Evolutionary conservation across 1,139 yeast species (phyloP).

Genomic region (Debaryomycetaceae sp.): DNA sequence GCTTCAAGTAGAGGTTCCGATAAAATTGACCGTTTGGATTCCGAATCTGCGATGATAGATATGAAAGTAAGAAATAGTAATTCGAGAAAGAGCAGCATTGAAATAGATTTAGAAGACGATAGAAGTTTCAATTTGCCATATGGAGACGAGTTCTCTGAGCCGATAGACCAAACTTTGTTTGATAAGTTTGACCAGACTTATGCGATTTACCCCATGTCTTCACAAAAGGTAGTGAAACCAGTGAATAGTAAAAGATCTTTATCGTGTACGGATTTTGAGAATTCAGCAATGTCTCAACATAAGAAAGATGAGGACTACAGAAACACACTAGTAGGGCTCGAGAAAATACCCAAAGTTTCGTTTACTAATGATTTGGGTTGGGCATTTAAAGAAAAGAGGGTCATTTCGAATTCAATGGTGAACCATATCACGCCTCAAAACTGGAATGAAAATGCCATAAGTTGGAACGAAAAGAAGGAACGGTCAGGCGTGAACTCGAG

Average conservation of each 20-base stretch:
- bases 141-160: conserved; percentile 24
- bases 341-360: conserved; percentile 25
- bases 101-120: conserved; percentile 6
- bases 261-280: conserved; percentile 3
- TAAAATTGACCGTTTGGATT: not conserved
- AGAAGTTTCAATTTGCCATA: conserved; percentile 18
- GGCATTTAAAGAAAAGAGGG: not conserved
- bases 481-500: conserved; percentile 20
- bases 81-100: not conserved
- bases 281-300: not conserved
- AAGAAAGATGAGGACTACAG: conserved; percentile 13
- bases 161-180: conserved; percentile 18
- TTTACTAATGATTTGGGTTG: not conserved
- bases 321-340: conserved; percentile 25
- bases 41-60: not conserved
- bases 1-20: too few relatives aligned
- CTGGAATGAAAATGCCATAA: conserved; percentile 27
- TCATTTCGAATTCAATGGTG: conserved; percentile 8
- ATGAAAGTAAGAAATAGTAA: not conserved
- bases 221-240: not conserved
- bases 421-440: conserved; percentile 27
- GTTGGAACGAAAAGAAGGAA: conserved; percentile 22
- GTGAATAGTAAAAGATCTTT: not conserved
- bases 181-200: conserved; percentile 23
- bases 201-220: not conserved